Evolutionary conservation across 2,329 filamentous ascomycete species (phyloP), one percentile per base, ranked within the genome.

Genomic region (Aspergillus unguis): DNA sequence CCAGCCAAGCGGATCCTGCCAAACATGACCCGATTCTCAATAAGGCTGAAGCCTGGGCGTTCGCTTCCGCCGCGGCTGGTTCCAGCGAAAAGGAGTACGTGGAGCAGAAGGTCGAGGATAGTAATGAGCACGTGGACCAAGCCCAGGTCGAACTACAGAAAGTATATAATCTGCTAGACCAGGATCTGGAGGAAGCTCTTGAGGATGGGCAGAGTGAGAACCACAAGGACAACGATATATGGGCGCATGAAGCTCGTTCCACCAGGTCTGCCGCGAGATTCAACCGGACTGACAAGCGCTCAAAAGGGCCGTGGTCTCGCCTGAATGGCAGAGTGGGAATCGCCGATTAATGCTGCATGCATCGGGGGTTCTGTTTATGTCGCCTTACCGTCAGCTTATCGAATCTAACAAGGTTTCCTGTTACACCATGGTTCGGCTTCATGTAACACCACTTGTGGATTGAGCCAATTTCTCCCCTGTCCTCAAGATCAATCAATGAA

Each of bases 41-140:
- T 26, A 59, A 68, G 41, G 71, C 71, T 11, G 64, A 72, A 57
- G 70, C 70, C 35, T 74, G 71, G 71, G 65, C 68, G 6, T 74
- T 73, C 59, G 71, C 71, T 10, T 70, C 70, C 4, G 55, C 64
- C 3, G 69, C 68, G 3, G 71, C 71, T 3, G 56, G 59, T 29
- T 56, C 61, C 8, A 60, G 56, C 32, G 67, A 67, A 28, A 62
- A 62, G 31, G 67, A 69, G 4, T 68, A 65, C 52, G 62, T 72
- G 9, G 65, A 72, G 41, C 59, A 67, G 50, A 67, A 67, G 42
- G 48, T 70, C 7, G 57, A 52, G 26, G 52, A 69, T 31, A 70
- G 70, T 3, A 62, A 47, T 3, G 69, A 74, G 44, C 59, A 62
- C 33, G 60, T 59, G 5, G 58, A 62, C 28, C 64, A 66, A 8